phyloP scores from a whole-genome alignment of 1,284 basidiomycete species.

The Cutaneotrichosporon arboriforme region DNA sequence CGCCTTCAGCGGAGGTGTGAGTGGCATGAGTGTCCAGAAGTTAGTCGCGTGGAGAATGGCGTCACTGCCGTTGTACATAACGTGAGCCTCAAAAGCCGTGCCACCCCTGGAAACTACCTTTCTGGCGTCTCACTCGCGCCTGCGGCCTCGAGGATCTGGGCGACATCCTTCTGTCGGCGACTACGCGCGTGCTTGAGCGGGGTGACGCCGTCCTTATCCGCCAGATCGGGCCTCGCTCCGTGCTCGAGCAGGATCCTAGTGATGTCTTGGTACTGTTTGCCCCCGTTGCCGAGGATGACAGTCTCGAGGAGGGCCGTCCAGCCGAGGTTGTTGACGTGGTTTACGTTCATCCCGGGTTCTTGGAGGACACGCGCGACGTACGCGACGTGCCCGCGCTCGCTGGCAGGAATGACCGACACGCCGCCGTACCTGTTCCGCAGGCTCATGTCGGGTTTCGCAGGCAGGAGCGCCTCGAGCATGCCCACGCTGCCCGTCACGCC shows the following conservation, averaged over 20 bases:
- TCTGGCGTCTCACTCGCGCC: too few relatives aligned
- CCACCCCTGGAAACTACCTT: too few relatives aligned
- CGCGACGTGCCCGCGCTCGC: slow-evolving; percentile 11
- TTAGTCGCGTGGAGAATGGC: too few relatives aligned
- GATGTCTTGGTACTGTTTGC: slow-evolving; percentile 2
- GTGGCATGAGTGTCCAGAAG: too few relatives aligned
- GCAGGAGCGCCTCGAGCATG: slow-evolving; percentile 7
- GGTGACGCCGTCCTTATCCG: slow-evolving; percentile 10
- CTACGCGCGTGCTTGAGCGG: slow-evolving; percentile 5
- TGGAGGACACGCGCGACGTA: slow-evolving; percentile 6
- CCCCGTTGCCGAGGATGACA: slow-evolving; percentile 14
- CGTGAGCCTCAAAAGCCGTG: too few relatives aligned
- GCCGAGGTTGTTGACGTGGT: slow-evolving; percentile 13
- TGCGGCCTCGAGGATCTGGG: too few relatives aligned
- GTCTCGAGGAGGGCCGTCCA: slow-evolving; percentile 14
- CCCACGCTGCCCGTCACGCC: slow-evolving; percentile 11
- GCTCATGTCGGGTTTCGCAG: slow-evolving; percentile 3
- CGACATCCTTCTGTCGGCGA: too few relatives aligned
- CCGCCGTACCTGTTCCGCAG: slow-evolving; percentile 13
- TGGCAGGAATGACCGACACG: slow-evolving; percentile 11
- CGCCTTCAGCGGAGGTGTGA: too few relatives aligned
- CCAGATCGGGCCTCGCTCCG: slow-evolving; percentile 3
- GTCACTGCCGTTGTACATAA: too few relatives aligned
- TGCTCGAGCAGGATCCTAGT: slow-evolving; percentile 3
- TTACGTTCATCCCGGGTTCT: slow-evolving; percentile 8